Base-by-base conservation (phyloP, 371 early-diverging fungal species). In the Mucor piriformis region DNA sequence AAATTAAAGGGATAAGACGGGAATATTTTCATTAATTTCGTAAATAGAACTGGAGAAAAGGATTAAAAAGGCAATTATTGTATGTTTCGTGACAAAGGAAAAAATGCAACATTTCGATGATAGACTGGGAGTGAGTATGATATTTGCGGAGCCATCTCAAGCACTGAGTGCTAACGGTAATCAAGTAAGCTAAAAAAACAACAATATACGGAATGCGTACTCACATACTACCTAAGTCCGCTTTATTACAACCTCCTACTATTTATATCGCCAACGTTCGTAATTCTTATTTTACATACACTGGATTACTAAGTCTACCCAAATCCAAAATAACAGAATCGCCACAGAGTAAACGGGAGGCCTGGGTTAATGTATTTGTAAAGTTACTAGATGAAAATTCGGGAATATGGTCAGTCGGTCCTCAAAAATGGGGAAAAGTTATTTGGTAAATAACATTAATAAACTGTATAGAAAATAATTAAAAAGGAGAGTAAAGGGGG, bases 211-310 rank as follows among this genome's bases (percentile, higher is more conserved):
- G n/a, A n/a, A n/a, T n/a, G n/a, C n/a, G n/a, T n/a, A 37, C 37
- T 42, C 43, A 20, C 4, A 3, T 10, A 4, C 6, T 20, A 6
- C 15, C 21, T 6, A 47, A 70, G 73, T 50, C 55, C 16, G 53
- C 57, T 15, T 40, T 75, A 16, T 23, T 72, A 32, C 67, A 72
- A 35, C 63, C 72, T 21, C 67, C 75, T 6, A 69, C 59, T 15
- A 54, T 66, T n/a, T 75, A 66, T 43, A 40, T 51, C 18, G 67
- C 72, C 23, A 60, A 64, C 16, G 57, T 75, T 2, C 59, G 64
- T 1, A 72, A 75, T 29, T 64, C 64, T 12, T 75, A 72, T 23
- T 75, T 75, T 27, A 61, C 69, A 12, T 72, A 65, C 32, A 72
- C 67, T 18, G 75, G 75, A 2, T 44, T 69, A 13, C 38, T 75